A percentile compares a stretch with the other conserved stretches of the same genome.
Evolutionary conservation across 257 asterid species (phyloP).

Genomic region (Apocynum venetum): DNA sequence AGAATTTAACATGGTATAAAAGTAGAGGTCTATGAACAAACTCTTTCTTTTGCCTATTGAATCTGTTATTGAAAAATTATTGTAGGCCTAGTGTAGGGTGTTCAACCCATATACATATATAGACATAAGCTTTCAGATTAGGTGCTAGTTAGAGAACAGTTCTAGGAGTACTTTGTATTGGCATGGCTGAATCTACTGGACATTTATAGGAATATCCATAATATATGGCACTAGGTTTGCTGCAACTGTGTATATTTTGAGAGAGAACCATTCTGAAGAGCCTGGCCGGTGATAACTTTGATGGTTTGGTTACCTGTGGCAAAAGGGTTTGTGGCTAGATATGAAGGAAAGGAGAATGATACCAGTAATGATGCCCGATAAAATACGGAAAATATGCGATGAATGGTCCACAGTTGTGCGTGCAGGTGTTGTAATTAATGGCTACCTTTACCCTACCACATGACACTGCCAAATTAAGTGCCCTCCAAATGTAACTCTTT

Average conservation of each 20-base stretch:
- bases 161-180: not conserved
- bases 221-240: not conserved
- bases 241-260: not conserved
- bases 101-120: too few relatives aligned
- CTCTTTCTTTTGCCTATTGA: too few relatives aligned
- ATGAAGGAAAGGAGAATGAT: not conserved
- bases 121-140: too few relatives aligned
- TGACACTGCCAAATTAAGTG: not conserved
- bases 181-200: not conserved
- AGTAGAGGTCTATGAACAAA: too few relatives aligned
- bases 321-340: not conserved
- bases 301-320: not conserved
- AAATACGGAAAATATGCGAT: not conserved
- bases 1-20: too few relatives aligned
- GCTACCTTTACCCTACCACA: conserved; percentile 12
- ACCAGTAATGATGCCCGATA: not conserved
- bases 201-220: not conserved
- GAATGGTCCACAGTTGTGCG: conserved; percentile 6
- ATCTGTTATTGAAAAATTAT: too few relatives aligned
- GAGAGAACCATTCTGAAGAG: not conserved
- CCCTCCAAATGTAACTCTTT: not conserved
- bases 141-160: too few relatives aligned
- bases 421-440: conserved; percentile 10
- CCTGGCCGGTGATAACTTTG: not conserved
- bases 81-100: too few relatives aligned